These are phyloP conservation scores for Alternaria arborescens DNA, from an alignment of 2,329 filamentous ascomycete genomes.

Conservation along the genomic window DNA sequence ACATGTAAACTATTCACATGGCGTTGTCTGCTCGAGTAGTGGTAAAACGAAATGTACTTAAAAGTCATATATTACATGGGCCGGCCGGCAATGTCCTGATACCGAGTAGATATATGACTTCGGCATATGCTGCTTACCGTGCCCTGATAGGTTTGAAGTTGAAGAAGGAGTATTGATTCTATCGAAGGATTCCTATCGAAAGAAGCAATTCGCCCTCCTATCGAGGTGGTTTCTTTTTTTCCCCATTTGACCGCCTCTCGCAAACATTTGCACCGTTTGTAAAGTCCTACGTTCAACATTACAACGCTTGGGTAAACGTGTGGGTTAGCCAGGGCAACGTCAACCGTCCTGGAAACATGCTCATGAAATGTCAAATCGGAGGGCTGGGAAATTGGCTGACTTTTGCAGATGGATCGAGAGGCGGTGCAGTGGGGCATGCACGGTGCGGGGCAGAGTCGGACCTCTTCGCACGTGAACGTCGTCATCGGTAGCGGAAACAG, in stretches of 20 bases:
- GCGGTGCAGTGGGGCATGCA: constrained; percentile 15
- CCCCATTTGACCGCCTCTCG: neutral
- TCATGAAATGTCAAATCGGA: neutral
- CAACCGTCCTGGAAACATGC: neutral
- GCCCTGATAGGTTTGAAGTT: neutral
- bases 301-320: neutral
- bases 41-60: neutral
- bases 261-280: neutral
- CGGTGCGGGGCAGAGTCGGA: constrained; percentile 26
- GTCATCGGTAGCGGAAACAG: constrained; percentile 23
- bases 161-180: neutral
- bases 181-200: neutral
- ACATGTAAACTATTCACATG: neutral
- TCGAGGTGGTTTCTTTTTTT: neutral
- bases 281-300: neutral
- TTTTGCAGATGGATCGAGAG: neutral
- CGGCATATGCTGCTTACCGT: neutral
- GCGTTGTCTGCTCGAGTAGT: neutral
- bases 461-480: constrained; percentile 17
- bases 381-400: neutral
- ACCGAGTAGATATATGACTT: neutral
- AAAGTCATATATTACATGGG: constrained; percentile 3
- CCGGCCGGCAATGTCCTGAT: neutral
- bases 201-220: neutral
- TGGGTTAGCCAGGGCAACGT: neutral